These are phyloP conservation scores for Carex myosuroides DNA, from an alignment of 176 grass and related monocot genomes.

Conservation along the genomic window DNA sequence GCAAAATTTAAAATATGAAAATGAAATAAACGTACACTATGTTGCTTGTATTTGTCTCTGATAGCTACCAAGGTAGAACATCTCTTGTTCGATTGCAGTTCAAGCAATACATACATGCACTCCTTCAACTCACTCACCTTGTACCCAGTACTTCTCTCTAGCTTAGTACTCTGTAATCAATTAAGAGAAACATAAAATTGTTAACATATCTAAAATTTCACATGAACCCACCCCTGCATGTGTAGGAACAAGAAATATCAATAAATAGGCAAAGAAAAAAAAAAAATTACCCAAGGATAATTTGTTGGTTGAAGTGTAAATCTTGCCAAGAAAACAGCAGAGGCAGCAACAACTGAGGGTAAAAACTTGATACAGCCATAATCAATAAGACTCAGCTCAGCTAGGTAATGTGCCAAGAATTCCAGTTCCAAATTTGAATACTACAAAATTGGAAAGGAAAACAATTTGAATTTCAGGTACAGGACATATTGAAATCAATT, in stretches of 20 bases:
- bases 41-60: conserved; percentile 78
- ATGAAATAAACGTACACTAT: conserved; percentile 40
- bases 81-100: conserved; percentile 59
- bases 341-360: conserved; percentile 66
- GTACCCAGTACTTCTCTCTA: conserved; percentile 56
- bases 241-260: neutral
- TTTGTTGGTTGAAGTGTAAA: conserved; percentile 41
- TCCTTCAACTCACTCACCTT: conserved; percentile 60
- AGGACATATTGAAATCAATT: neutral
- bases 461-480: neutral
- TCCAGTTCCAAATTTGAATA: conserved; percentile 40
- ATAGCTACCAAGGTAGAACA: conserved; percentile 33
- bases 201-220: neutral
- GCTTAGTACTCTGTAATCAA: conserved; percentile 35
- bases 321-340: conserved; percentile 63
- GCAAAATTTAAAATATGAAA: neutral
- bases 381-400: conserved; percentile 71
- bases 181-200: neutral
- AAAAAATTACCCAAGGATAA: conserved; percentile 65
- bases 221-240: neutral
- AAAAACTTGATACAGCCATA: conserved; percentile 60
- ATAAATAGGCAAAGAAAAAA: neutral
- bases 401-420: conserved; percentile 56
- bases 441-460: conserved; percentile 25
- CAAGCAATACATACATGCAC: conserved; percentile 44